A percentile compares a stretch with the other conserved stretches of the same genome.
These are phyloP conservation scores for Pythium rishiriense DNA, from an alignment of 352 stramenopile genomes.

Conservation along the genomic window DNA sequence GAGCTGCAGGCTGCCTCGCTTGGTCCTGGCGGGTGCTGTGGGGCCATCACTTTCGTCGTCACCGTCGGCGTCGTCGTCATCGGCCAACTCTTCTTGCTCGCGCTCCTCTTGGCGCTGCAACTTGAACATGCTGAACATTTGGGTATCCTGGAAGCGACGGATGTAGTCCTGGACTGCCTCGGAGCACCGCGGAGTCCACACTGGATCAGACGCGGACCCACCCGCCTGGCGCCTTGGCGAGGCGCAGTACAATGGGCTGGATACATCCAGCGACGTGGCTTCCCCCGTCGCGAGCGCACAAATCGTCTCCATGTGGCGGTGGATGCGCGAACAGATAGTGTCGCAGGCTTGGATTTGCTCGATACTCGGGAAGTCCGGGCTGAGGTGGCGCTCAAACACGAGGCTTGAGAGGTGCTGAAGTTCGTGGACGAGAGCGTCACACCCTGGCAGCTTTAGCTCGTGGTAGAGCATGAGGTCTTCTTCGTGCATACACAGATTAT, in stretches of 20 bases:
- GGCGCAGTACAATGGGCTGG: conserved; percentile 23
- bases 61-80: conserved; percentile 27
- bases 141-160: conserved; percentile 64
- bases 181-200: conserved; percentile 37
- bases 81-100: conserved; percentile 16
- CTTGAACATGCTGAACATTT: conserved; percentile 84
- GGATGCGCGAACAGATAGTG: conserved; percentile 62
- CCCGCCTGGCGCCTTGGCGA: conserved; percentile 17
- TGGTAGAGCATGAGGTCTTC: conserved; percentile 74
- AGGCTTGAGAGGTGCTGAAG: conserved; percentile 51
- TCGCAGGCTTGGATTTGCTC: conserved; percentile 75
- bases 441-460: conserved; percentile 73
- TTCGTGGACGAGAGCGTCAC: conserved; percentile 70
- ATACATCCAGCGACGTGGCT: conserved; percentile 21
- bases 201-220: neutral
- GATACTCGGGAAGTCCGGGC: conserved; percentile 63
- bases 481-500: conserved; percentile 75
- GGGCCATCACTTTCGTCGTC: conserved; percentile 13
- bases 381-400: conserved; percentile 57
- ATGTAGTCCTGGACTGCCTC: conserved; percentile 64
- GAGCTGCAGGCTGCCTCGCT: conserved; percentile 3
- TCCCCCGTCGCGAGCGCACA: conserved; percentile 50
- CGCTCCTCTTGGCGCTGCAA: conserved; percentile 43
- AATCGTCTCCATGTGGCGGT: conserved; percentile 61
- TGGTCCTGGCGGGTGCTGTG: neutral